Evolutionary conservation across 805 yeast species (phyloP).

Genomic region (Naumovozyma castellii): DNA sequence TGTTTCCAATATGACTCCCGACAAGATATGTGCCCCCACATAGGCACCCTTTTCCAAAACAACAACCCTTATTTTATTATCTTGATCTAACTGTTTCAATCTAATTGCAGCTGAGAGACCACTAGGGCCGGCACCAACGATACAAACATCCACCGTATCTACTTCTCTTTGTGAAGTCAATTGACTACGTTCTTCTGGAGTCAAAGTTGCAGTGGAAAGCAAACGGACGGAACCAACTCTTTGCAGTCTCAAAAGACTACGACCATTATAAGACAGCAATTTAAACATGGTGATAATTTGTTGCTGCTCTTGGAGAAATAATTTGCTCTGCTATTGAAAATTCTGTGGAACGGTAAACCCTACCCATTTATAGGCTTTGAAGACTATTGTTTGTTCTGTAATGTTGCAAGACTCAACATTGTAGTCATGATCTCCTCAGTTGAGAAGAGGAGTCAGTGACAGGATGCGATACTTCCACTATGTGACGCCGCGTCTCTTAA

Average conservation of each 20-base stretch:
- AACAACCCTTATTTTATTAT: constrained; percentile 71
- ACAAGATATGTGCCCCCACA: constrained; percentile 83
- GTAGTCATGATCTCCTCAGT: no score
- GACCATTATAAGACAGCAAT: no score
- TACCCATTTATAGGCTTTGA: no score
- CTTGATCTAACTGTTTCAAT: constrained; percentile 73
- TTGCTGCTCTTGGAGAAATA: no score
- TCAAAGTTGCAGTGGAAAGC: not conserved
- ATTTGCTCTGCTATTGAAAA: no score
- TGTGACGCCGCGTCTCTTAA: no score
- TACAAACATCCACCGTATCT: constrained; percentile 87
- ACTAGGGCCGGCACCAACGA: constrained; percentile 97
- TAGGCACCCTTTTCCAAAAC: constrained; percentile 89
- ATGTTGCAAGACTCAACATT: no score
- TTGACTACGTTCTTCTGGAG: not conserved
- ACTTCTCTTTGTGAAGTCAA: constrained; percentile 42
- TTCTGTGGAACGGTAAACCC: no score
- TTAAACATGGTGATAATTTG: no score
- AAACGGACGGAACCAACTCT: not conserved
- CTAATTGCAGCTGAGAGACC: constrained; percentile 91
- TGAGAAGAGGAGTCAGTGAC: no score
- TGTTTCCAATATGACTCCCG: constrained; percentile 94
- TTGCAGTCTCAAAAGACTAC: no score
- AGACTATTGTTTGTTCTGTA: no score
- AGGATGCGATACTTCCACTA: not conserved